Evolutionary conservation across 164 flowering plant species (phyloP).

Genomic region (Houttuynia cordata): DNA sequence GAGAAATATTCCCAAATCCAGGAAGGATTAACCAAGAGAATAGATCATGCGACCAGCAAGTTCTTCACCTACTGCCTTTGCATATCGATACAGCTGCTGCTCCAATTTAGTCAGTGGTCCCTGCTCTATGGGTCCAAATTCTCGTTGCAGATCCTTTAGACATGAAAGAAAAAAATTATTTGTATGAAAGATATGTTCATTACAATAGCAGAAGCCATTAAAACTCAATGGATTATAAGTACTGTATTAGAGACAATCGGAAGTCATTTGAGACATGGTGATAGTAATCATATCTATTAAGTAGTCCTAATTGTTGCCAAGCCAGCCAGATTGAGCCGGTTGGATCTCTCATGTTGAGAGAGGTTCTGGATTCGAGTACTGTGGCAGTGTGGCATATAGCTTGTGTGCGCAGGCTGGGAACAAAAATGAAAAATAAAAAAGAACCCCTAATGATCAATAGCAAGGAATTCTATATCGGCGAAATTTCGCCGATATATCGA

Average conservation of each 20-base stretch:
- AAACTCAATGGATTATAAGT: not conserved
- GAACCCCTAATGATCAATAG: too few species aligned
- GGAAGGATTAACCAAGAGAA: conserved; percentile 20
- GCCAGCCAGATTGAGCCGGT: too few species aligned
- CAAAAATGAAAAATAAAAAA: too few species aligned
- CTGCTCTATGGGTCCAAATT: conserved; percentile 9
- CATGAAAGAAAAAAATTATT: not conserved
- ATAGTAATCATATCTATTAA: not conserved
- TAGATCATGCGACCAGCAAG: conserved; percentile 56
- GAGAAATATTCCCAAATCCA: not conserved
- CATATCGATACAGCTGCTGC: conserved; percentile 39
- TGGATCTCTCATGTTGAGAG: too few species aligned
- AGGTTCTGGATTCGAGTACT: too few species aligned
- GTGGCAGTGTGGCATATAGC: too few species aligned
- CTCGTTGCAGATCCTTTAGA: conserved; percentile 44
- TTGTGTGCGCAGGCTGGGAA: too few species aligned
- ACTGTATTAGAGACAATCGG: not conserved
- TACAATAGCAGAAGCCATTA: not conserved
- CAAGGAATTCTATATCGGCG: too few species aligned
- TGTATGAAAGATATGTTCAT: not conserved
- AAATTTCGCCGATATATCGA: too few species aligned
- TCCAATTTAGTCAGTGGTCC: conserved; percentile 21
- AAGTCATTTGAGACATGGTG: not conserved
- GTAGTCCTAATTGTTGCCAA: not conserved
- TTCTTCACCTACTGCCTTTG: conserved; percentile 49